phyloP scores from a whole-genome alignment of 352 stramenopile genomes.

The Phytopythium vexans region DNA sequence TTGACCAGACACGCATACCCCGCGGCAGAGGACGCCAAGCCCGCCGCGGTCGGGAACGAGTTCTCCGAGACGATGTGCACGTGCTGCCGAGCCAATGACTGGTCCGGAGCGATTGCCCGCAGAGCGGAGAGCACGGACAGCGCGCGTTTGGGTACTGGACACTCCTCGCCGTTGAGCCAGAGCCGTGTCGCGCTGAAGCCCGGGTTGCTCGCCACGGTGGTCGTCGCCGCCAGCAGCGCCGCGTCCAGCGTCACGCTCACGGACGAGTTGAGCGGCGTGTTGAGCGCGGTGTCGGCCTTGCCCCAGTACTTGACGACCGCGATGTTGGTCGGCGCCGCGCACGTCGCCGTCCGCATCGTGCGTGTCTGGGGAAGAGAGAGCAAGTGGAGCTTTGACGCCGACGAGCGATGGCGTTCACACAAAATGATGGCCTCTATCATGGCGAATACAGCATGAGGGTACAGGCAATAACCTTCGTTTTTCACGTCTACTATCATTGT shows the following conservation, averaged over 20 bases:
- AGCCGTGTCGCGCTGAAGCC: slow-evolving; percentile 87
- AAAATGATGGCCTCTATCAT: no score
- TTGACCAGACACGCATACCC: slow-evolving; percentile 95
- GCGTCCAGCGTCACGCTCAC: slow-evolving; percentile 96
- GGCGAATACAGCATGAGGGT: no score
- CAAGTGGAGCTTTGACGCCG: no score
- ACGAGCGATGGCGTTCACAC: no score
- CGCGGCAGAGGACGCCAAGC: slow-evolving; percentile 96
- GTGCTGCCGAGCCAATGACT: slow-evolving; percentile 20
- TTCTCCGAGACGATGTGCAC: slow-evolving; percentile 96
- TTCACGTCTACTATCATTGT: no score
- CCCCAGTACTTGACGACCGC: slow-evolving; percentile 99
- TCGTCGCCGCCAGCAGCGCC: slow-evolving; percentile 93
- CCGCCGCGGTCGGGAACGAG: slow-evolving; percentile 97
- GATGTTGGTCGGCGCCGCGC: slow-evolving; percentile 96
- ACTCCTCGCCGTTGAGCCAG: slow-evolving; percentile 95
- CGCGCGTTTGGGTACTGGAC: slow-evolving; percentile 80
- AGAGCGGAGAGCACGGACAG: slow-evolving; percentile 69
- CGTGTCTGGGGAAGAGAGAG: no score
- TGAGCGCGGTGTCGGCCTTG: slow-evolving; percentile 89
- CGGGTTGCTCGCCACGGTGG: slow-evolving; percentile 78
- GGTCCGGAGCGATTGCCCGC: slow-evolving; percentile 32
- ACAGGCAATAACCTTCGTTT: no score
- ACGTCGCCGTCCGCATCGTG: slow-evolving; percentile 76
- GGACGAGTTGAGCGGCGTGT: slow-evolving; percentile 97